Evolutionary conservation across 2,329 filamentous ascomycete genomes (phyloP), one percentile per base, ranked within the genome.

Genomic region (Ophiostoma montium): DNA sequence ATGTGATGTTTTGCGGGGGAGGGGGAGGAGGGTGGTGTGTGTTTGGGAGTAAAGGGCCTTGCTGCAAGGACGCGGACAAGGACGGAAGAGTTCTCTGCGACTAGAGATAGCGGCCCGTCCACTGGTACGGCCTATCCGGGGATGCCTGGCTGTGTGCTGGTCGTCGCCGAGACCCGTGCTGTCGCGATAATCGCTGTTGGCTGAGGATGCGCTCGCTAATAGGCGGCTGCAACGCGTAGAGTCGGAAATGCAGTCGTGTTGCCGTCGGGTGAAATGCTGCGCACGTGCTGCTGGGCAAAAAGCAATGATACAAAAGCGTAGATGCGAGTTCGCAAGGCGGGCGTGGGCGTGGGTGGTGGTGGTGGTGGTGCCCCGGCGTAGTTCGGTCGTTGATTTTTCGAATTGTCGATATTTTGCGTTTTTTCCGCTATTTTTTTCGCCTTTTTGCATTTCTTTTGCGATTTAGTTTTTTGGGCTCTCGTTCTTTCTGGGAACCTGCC

Each of bases 1-100:
- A 76, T 65, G 21, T 47, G 32, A 36, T 21, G 18, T 47, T 31
- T 44, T 51, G 21, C 41, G 19, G 51, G 31, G 5, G 10, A 18
- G 19, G 44, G 12, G 27, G n/a, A 16, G 16, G 18, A 27, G 19
- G 15, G 38, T 6, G 30, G 41, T n/a, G 16, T 5, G n/a, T 2
- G 27, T 23, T 32, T 23, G 41, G n/a, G 38, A 23, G n/a, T 10
- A 16, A 42, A 27, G n/a, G n/a, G 23, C 23, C 23, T 27, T 27
- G 23, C 23, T 27, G 23, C 23, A n/a, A n/a, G n/a, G 38, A 42
- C 38, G 30, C 38, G 38, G 36, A 30, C n/a, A n/a, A n/a, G n/a
- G n/a, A n/a, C n/a, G n/a, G n/a, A n/a, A n/a, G n/a, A n/a, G n/a
- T n/a, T n/a, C n/a, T n/a, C n/a, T n/a, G n/a, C n/a, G n/a, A n/a